Evolutionary conservation across 441 rosid genomes (phyloP).

Genomic region (Populus hybrid): DNA sequence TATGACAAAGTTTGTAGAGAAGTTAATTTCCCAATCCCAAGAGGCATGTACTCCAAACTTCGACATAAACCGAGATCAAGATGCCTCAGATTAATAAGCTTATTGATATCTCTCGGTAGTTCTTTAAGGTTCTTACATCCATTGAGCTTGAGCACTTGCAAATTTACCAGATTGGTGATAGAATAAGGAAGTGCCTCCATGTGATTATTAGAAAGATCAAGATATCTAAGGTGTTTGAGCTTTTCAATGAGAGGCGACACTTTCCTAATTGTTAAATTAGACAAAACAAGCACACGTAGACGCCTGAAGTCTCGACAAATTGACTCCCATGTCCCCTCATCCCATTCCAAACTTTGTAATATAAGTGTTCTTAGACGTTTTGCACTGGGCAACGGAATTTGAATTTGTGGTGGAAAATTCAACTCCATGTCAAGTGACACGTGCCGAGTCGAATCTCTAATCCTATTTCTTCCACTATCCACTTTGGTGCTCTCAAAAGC

Average conservation of each 20-base stretch:
- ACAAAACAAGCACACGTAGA: slow-evolving; percentile 12
- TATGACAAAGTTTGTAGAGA: too few species aligned
- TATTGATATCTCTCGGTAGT: too few species aligned
- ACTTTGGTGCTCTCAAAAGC: too few species aligned
- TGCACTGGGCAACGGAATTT: background rate
- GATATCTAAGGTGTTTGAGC: background rate
- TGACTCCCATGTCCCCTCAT: too few species aligned
- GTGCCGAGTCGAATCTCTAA: background rate
- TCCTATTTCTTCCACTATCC: too few species aligned
- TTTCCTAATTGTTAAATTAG: background rate
- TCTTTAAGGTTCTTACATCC: too few species aligned
- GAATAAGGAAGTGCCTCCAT: background rate
- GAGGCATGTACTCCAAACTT: too few species aligned
- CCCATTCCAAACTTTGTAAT: background rate
- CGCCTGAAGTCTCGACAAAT: background rate
- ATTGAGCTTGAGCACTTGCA: slow-evolving; percentile 9
- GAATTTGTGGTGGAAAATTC: background rate
- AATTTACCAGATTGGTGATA: background rate
- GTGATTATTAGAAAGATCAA: background rate
- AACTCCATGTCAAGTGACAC: background rate
- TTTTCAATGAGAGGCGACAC: background rate
- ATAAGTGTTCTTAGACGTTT: background rate
- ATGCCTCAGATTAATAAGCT: too few species aligned
- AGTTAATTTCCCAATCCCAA: too few species aligned
- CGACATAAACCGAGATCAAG: too few species aligned